Base-by-base conservation (phyloP, 768 basidiomycete genomes). In the Psilocybe tampanensis region DNA sequence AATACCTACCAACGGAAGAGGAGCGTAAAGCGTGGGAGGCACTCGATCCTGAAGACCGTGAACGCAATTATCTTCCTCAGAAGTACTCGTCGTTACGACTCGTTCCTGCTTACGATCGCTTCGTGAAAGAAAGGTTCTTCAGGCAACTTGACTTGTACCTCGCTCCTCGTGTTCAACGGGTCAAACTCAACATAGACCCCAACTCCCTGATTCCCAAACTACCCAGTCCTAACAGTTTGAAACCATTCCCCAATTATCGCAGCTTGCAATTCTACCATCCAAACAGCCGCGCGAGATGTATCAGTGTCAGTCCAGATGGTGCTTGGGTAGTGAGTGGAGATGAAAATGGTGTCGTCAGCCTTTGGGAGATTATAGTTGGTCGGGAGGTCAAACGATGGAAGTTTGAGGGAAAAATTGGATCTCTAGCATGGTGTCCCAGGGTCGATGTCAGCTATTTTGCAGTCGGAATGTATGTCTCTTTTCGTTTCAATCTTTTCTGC, bases 61-160 rank as follows among this genome's bases (percentile, higher is more conserved):
- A 95, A 70, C 85, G 84, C 53, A 87, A 96, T 68, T 95, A 90
- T 74, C 82, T 97, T 34, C 93, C 97, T 24, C 80, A 89, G 72
- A 96, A 96, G 74, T 88, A 91, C 70, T 74, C 85, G 44, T 80
- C 93, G 1, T 75, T 99, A 47, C 90, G 97, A 24, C 85, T 89
- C 23, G 97, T 98, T 7, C 95, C 96, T 2, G 97, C 88, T 3
- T 98, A 95, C 72, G 82, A 89, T 64, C 83, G 84, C 55, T 94
- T 98, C 70, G 93, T 98, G 65, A 91, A 96, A 69, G 90, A 98
- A 60, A 85, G 94, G 44, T 98, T 98, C 72, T 86, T 83, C 66
- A 87, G 97, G 19, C 95, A 96, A 72, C 83, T 99, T 33, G 97
- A 99, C 72, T 79, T 99, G 18, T 99, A 99, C 69, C 86, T 99